phyloP scores from a whole-genome alignment of 1,284 basidiomycete genomes.

The Gymnopus androsaceus region DNA sequence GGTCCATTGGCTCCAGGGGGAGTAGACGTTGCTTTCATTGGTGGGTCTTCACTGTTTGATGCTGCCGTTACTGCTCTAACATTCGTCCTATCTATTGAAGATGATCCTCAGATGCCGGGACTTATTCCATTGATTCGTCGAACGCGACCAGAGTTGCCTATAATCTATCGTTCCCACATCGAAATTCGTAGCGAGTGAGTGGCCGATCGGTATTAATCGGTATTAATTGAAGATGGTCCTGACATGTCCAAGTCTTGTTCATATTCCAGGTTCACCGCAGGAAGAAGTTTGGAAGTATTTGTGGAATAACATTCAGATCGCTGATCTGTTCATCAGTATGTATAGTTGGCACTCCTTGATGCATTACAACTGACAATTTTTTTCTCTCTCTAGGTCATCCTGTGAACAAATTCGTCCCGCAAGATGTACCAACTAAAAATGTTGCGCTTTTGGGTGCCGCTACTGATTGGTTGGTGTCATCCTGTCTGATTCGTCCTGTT shows the following conservation, averaged over 20 bases:
- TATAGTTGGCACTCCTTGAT: slow-evolving; percentile 7
- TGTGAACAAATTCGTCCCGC: slow-evolving; percentile 88
- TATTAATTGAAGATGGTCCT: too few relatives aligned
- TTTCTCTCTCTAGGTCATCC: slow-evolving; percentile 68
- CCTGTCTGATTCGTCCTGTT: not conserved
- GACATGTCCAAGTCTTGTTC: slow-evolving; percentile 36
- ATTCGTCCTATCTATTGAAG: slow-evolving; percentile 35
- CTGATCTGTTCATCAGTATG: slow-evolving; percentile 82
- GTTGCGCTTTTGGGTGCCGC: slow-evolving; percentile 74
- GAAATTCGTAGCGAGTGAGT: slow-evolving; percentile 80
- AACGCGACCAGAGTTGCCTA: slow-evolving; percentile 76
- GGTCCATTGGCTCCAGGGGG: slow-evolving; percentile 77
- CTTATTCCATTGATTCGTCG: slow-evolving; percentile 86
- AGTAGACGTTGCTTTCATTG: slow-evolving; percentile 84
- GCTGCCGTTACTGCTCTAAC: not conserved
- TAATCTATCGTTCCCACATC: slow-evolving; percentile 89
- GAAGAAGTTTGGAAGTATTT: slow-evolving; percentile 89
- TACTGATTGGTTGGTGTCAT: slow-evolving; percentile 66
- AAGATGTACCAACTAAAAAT: slow-evolving; percentile 73
- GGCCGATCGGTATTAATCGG: not conserved
- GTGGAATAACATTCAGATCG: slow-evolving; percentile 84
- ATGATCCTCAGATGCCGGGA: slow-evolving; percentile 85
- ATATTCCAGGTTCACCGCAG: slow-evolving; percentile 75
- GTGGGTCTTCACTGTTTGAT: slow-evolving; percentile 36
- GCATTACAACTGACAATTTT: slow-evolving; percentile 2